Evolutionary conservation across 306 rosid genomes (phyloP).

Genomic region (Comarum palustre): DNA sequence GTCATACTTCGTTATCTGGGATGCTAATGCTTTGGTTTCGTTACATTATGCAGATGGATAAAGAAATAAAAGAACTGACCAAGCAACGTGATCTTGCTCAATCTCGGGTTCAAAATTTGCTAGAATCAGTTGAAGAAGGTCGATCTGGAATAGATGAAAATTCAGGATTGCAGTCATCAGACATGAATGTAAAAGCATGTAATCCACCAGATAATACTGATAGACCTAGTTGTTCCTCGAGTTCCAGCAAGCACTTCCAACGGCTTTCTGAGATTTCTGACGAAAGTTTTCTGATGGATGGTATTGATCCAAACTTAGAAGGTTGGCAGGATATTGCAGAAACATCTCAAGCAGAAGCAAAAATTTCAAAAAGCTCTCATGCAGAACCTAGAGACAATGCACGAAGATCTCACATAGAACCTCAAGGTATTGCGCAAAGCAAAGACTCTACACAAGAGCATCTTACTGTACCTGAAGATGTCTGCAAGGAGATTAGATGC

Average conservation of each 20-base stretch:
- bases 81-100: slow-evolving; percentile 70
- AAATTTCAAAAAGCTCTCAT: slow-evolving; percentile 14
- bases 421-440: not conserved
- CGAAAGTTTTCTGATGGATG: slow-evolving; percentile 48
- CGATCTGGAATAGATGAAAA: slow-evolving; percentile 27
- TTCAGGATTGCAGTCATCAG: slow-evolving; percentile 31
- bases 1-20: not conserved
- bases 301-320: slow-evolving; percentile 37
- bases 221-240: slow-evolving; percentile 16
- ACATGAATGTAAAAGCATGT: slow-evolving; percentile 11
- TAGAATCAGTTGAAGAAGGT: slow-evolving; percentile 45
- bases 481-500: slow-evolving; percentile 54
- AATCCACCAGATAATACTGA: slow-evolving; percentile 23
- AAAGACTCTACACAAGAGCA: not conserved
- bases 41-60: slow-evolving; percentile 60
- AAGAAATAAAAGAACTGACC: slow-evolving; percentile 65
- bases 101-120: slow-evolving; percentile 51
- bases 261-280: slow-evolving; percentile 41
- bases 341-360: slow-evolving; percentile 31
- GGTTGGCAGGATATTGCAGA: slow-evolving; percentile 56
- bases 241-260: slow-evolving; percentile 31
- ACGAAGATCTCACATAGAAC: slow-evolving; percentile 4
- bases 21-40: slow-evolving; percentile 10
- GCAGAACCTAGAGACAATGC: not conserved
- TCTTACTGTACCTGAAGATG: not conserved